A percentile compares a stretch with the other conserved stretches of the same genome.
These are phyloP conservation scores for Phymatotrichopsis omnivora DNA, from an alignment of 2,329 filamentous ascomycete genomes.

Conservation along the genomic window DNA sequence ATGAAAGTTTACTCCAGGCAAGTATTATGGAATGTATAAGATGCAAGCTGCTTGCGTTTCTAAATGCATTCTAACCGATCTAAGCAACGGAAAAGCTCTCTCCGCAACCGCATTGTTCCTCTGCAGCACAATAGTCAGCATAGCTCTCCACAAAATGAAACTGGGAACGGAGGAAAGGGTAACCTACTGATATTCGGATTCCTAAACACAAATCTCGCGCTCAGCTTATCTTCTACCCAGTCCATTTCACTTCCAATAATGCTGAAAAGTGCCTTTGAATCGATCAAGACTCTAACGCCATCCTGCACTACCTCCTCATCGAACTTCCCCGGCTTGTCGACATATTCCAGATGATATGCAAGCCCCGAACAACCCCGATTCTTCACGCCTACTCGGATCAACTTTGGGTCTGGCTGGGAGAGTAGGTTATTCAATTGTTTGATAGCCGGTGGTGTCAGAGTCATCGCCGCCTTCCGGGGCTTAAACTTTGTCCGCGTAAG, in stretches of 20 bases:
- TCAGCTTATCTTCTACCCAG: constrained; percentile 93
- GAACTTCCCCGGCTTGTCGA: constrained; percentile 77
- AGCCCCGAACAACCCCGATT: constrained; percentile 91
- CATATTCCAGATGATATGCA: constrained; percentile 88
- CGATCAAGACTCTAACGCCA: constrained; percentile 88
- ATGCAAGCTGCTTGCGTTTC: neutral
- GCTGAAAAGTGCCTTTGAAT: constrained; percentile 94
- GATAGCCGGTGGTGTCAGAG: constrained; percentile 68
- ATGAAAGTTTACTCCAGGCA: no score
- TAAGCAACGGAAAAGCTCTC: constrained; percentile 80
- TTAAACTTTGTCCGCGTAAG: constrained; percentile 47
- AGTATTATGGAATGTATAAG: no score
- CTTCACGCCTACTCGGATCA: constrained; percentile 88
- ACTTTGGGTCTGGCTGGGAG: constrained; percentile 76
- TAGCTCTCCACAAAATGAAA: constrained; percentile 23
- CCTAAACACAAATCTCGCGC: constrained; percentile 81
- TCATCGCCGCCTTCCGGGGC: constrained; percentile 84
- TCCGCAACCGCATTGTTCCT: constrained; percentile 91
- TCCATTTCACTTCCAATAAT: constrained; percentile 99
- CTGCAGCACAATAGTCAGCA: constrained; percentile 41
- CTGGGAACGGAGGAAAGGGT: neutral
- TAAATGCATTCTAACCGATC: neutral
- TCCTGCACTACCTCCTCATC: constrained; percentile 94
- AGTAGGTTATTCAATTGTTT: constrained; percentile 66
- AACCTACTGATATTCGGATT: constrained; percentile 97